These are phyloP conservation scores for Andrographis paniculata DNA, from an alignment of 305 asterid genomes.

Conservation along the genomic window DNA sequence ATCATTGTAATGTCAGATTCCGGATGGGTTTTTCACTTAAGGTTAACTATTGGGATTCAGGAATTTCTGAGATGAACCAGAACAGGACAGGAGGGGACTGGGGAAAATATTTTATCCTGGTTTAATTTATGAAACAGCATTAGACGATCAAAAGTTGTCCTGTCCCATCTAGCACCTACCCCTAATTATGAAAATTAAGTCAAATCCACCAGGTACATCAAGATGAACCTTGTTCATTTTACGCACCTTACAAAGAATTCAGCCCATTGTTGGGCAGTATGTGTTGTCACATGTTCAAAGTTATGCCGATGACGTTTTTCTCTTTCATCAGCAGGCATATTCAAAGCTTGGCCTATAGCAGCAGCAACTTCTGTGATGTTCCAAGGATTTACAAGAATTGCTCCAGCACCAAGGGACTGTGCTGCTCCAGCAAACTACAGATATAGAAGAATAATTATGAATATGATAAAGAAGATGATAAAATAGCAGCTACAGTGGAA, in stretches of 20 bases:
- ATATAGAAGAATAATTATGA: not conserved
- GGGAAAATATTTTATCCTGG: too few species aligned
- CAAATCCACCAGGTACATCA: not conserved
- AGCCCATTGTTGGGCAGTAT: conserved; percentile 99
- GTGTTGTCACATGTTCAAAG: conserved; percentile 83
- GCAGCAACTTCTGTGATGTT: conserved; percentile 92
- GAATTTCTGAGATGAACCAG: too few species aligned
- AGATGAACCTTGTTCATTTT: not conserved
- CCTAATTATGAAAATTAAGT: too few species aligned
- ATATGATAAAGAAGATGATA: not conserved
- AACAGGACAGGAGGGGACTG: too few species aligned
- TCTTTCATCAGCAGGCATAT: conserved; percentile 81
- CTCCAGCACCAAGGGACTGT: conserved; percentile 98
- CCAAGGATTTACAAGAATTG: conserved; percentile 98
- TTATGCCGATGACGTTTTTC: conserved; percentile 89
- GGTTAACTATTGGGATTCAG: too few species aligned
- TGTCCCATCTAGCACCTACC: too few species aligned
- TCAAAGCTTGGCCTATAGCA: conserved; percentile 81
- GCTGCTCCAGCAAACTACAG: conserved; percentile 99
- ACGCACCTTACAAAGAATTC: conserved; percentile 89
- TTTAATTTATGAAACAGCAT: too few species aligned
- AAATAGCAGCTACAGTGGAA: too few species aligned
- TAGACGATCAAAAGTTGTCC: too few species aligned
- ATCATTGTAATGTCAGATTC: too few species aligned
- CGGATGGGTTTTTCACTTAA: too few species aligned